Base-by-base conservation (phyloP, 2,329 filamentous ascomycete species). In the Leptographium galeiforme region DNA sequence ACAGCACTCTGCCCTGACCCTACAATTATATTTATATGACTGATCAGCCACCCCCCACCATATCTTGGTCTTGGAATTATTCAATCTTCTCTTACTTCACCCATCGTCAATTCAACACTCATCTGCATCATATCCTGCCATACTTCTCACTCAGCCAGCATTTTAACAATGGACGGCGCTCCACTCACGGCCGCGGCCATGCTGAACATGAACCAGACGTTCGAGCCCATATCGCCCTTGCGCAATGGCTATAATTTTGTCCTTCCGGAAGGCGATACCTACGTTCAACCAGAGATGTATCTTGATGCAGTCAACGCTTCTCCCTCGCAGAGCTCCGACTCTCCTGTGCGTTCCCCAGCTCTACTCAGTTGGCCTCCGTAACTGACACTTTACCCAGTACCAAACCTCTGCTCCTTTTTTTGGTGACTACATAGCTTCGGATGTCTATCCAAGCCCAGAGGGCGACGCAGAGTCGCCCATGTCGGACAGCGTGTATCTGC, bases 291-390 rank as follows among this genome's bases (percentile, higher is more conserved):
- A n/a, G 68, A 70, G 25, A 61, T 65, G 11, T 69, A 68, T 52
- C 57, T 65, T 45, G 67, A 68, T 54, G 60, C 30, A 4, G 30
- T 16, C 38, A 43, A 43, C 19, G 32, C 2, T 14, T 69, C 68
- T 6, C 64, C 65, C 45, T 65, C 66, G 4, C 66, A 69, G 48
- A 69, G 68, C 58, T 66, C 68, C 55, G 64, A 64, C 48, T 68
- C 67, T 51, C 61, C 63, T 36, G 68, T 71, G 62, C 56, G 66
- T 49, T 30, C 16, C 30, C 5, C 14, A 12, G 19, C 43, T 12
- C 2, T 32, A 6, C 4, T 14, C 1, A 33, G 2, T n/a, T 25
- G 11, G n/a, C 12, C n/a, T 7, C 16, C 14, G 7, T 4, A 33
- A n/a, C 46, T 48, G 14, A 45, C 33, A 13, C 38, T 19, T 14